A percentile compares a stretch with the other conserved stretches of the same genome.
Conservation (phyloP, 345 rosid species). For the Pseudoturritis turrita region DNA sequence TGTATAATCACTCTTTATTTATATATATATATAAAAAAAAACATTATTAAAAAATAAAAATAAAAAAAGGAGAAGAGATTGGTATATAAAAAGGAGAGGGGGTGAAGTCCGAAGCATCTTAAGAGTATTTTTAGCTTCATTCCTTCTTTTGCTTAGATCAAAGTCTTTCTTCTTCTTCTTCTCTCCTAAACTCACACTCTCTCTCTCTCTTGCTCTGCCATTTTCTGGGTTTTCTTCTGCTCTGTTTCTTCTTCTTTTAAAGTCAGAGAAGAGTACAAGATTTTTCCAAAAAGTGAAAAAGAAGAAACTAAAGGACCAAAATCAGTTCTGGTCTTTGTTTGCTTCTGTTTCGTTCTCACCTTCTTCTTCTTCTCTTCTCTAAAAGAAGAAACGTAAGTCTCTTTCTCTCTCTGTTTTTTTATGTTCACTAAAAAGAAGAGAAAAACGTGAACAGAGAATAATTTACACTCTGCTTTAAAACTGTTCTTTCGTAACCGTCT, state of each 20-base stretch:
- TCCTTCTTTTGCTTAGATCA: slow-evolving; percentile 31
- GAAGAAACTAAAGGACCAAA: slow-evolving; percentile 2
- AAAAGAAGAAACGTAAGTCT: slow-evolving; percentile 18
- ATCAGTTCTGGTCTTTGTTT: slow-evolving; percentile 17
- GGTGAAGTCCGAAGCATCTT: slow-evolving; percentile 34
- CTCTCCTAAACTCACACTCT: background rate
- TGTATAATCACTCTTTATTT: background rate
- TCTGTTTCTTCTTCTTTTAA: slow-evolving; percentile 14
- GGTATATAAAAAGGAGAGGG: slow-evolving; percentile 29
- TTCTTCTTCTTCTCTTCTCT: slow-evolving; percentile 9
- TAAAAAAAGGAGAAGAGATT: background rate
- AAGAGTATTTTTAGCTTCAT: slow-evolving; percentile 28
- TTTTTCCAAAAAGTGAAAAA: background rate
- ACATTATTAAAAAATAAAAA: background rate
- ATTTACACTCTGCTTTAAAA: slow-evolving; percentile 5
- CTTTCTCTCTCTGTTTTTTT: background rate
- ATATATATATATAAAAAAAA: background rate
- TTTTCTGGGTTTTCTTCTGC: slow-evolving; percentile 5
- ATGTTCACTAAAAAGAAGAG: background rate
- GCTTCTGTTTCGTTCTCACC: slow-evolving; percentile 24
- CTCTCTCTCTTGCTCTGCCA: slow-evolving; percentile 20
- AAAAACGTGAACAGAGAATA: slow-evolving; percentile 11
- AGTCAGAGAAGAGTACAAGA: background rate
- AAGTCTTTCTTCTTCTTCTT: slow-evolving; percentile 10
- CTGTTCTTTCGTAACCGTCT: background rate